Percentiles rank a stretch among this genome's conserved stretches.
Evolutionary conservation across 371 early-diverging fungal genomes (phyloP).

Genomic region (Batkoa obscura): DNA sequence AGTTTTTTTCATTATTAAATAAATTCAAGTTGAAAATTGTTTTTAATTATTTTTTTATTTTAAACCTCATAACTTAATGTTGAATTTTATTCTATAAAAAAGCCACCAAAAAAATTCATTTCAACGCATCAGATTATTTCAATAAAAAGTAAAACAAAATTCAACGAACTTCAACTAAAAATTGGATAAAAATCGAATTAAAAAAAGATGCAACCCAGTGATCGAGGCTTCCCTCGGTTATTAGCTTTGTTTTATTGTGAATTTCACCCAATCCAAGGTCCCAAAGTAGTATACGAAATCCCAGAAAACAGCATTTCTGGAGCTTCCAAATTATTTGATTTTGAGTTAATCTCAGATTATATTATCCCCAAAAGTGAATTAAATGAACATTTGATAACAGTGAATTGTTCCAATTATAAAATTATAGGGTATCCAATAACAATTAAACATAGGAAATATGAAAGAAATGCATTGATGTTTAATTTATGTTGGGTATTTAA

Average conservation of each 20-base stretch:
- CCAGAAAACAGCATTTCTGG: conserved; percentile 53
- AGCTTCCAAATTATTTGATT: conserved; percentile 37
- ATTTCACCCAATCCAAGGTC: conserved; percentile 70
- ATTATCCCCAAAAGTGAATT: conserved; percentile 69
- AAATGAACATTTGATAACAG: conserved; percentile 55
- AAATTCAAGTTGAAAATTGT: too few species aligned
- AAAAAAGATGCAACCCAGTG: too few species aligned
- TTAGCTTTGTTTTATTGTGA: conserved; percentile 64
- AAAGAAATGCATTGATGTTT: conserved; percentile 65
- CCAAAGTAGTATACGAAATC: conserved; percentile 58
- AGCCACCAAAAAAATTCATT: too few species aligned
- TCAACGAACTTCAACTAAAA: too few species aligned
- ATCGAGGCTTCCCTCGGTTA: conserved; percentile 63
- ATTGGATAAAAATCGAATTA: too few species aligned
- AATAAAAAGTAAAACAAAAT: too few species aligned
- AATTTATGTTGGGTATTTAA: conserved; percentile 84
- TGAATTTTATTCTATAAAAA: too few species aligned
- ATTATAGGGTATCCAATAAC: conserved; percentile 60
- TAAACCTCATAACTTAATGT: too few species aligned
- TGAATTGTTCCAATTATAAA: conserved; percentile 44
- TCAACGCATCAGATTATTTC: too few species aligned
- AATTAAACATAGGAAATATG: conserved; percentile 50
- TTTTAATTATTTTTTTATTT: too few species aligned
- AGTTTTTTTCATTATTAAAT: too few species aligned
- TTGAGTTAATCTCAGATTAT: conserved; percentile 72